Evolutionary conservation across 164 flowering plant species (phyloP).

Genomic region (Taxillus chinensis): DNA sequence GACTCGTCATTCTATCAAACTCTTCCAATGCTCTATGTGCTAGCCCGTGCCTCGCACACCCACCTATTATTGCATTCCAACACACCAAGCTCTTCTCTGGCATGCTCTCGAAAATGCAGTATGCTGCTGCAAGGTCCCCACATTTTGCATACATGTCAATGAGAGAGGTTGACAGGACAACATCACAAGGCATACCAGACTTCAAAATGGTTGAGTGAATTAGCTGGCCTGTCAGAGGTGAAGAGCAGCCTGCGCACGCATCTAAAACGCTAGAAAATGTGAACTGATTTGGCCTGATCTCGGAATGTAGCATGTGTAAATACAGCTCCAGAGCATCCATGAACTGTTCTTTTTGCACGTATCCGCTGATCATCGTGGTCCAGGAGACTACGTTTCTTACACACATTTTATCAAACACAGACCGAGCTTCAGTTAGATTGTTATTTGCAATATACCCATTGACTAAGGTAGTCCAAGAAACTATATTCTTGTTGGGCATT

Average conservation of each 20-base stretch:
- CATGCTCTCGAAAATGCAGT: slow-evolving; percentile 28
- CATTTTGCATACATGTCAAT: slow-evolving; percentile 53
- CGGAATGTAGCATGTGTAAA: slow-evolving; percentile 26
- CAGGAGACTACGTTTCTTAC: slow-evolving; percentile 47
- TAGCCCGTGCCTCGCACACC: slow-evolving; percentile 50
- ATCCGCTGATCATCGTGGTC: slow-evolving; percentile 61
- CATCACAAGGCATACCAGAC: slow-evolving; percentile 27
- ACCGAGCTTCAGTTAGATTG: slow-evolving; percentile 27
- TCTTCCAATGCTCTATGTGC: slow-evolving; percentile 33
- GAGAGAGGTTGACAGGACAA: slow-evolving; percentile 32
- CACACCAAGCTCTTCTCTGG: slow-evolving; percentile 27
- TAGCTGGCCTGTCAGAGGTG: slow-evolving; percentile 39
- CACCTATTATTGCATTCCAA: slow-evolving; percentile 59
- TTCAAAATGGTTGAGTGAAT: slow-evolving; percentile 30
- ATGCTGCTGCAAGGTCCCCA: slow-evolving; percentile 37
- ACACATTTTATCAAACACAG: slow-evolving; percentile 27
- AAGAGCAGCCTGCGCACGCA: slow-evolving; percentile 44
- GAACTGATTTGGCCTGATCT: slow-evolving; percentile 25
- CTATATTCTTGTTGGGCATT: slow-evolving; percentile 37
- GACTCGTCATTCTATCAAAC: slow-evolving; percentile 31
- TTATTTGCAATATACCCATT: slow-evolving; percentile 36
- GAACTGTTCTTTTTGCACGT: slow-evolving; percentile 24
- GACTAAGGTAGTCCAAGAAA: slow-evolving; percentile 53
- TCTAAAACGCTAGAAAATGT: slow-evolving; percentile 34
- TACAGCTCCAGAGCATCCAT: slow-evolving; percentile 35